These are phyloP conservation scores for Microbotryum intermedium DNA, from an alignment of 1,284 basidiomycete species.

Conservation along the genomic window DNA sequence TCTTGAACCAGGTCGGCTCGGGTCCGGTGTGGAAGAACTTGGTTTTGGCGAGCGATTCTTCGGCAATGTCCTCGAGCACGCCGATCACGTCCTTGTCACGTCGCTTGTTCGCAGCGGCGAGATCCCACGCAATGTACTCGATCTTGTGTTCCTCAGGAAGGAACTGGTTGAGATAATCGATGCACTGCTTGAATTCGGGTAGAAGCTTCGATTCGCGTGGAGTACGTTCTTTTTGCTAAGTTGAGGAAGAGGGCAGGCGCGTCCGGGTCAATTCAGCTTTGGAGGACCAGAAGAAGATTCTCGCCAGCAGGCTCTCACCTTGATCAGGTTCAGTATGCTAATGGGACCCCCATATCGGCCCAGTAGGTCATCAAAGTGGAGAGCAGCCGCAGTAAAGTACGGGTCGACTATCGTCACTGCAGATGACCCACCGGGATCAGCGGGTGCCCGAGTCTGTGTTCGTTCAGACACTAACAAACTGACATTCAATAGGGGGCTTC, in stretches of 20 bases:
- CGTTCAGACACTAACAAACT: slow-evolving; percentile 32
- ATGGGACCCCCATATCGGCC: slow-evolving; percentile 82
- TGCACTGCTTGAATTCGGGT: slow-evolving; percentile 85
- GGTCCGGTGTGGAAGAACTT: slow-evolving; percentile 75
- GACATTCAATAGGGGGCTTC: slow-evolving; percentile 89
- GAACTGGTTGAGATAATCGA: slow-evolving; percentile 91
- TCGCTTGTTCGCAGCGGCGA: slow-evolving; percentile 44
- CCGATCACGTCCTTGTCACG: slow-evolving; percentile 82
- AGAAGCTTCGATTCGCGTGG: slow-evolving; percentile 90
- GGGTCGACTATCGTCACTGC: slow-evolving; percentile 89
- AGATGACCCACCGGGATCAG: slow-evolving; percentile 7
- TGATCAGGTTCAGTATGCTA: slow-evolving; percentile 93
- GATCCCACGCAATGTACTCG: slow-evolving; percentile 91
- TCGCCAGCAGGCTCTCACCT: slow-evolving; percentile 49
- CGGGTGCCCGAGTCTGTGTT: background rate
- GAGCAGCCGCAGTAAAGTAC: slow-evolving; percentile 84
- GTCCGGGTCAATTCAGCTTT: too few relatives aligned
- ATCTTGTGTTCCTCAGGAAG: slow-evolving; percentile 77
- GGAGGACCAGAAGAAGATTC: too few relatives aligned
- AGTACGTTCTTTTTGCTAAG: slow-evolving; percentile 46
- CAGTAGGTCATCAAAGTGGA: slow-evolving; percentile 90
- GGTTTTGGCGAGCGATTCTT: slow-evolving; percentile 84
- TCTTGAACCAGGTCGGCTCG: slow-evolving; percentile 26
- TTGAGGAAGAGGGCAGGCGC: slow-evolving; percentile 32
- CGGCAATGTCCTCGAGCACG: slow-evolving; percentile 88